Conservation (phyloP, 2,329 filamentous ascomycete species). For the Xylariaceae sp. region DNA sequence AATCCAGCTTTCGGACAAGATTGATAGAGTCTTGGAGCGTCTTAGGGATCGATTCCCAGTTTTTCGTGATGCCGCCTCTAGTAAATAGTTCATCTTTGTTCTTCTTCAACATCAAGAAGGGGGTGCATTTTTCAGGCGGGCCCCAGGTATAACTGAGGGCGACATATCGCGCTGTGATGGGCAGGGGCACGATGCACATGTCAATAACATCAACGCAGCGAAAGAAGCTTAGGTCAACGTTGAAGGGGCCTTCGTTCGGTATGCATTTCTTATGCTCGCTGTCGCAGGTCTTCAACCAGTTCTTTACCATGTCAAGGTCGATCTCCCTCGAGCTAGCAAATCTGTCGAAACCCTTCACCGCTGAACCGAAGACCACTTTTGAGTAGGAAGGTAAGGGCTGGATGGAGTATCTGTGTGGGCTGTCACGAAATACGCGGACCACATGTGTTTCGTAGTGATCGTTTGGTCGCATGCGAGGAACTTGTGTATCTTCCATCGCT, state of each 20-base stretch:
- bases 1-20: slow-evolving; percentile 13
- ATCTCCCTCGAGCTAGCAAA: slow-evolving; percentile 9
- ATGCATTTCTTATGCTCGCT: slow-evolving; percentile 12
- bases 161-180: slow-evolving; percentile 16
- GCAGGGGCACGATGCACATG: slow-evolving; percentile 16
- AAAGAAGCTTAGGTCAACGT: slow-evolving; percentile 18
- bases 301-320: slow-evolving; percentile 15
- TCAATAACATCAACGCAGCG: slow-evolving; percentile 18
- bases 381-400: slow-evolving; percentile 19
- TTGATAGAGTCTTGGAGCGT: slow-evolving; percentile 19
- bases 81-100: slow-evolving; percentile 19
- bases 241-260: slow-evolving; percentile 12
- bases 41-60: slow-evolving; percentile 16
- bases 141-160: slow-evolving; percentile 21
- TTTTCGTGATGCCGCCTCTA: slow-evolving; percentile 12
- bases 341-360: slow-evolving; percentile 16
- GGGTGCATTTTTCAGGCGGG: slow-evolving; percentile 10
- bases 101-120: slow-evolving; percentile 14
- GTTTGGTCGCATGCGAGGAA: slow-evolving; percentile 16
- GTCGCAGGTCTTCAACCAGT: slow-evolving; percentile 15
- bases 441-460: slow-evolving; percentile 17
- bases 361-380: slow-evolving; percentile 12
- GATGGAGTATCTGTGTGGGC: slow-evolving; percentile 10
- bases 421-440: slow-evolving; percentile 13
- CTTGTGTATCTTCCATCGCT: slow-evolving; percentile 17